Percentiles rank a stretch among this genome's conserved stretches.
Conservation (phyloP, 768 basidiomycete genomes). For the Pisolithus tinctorius region DNA sequence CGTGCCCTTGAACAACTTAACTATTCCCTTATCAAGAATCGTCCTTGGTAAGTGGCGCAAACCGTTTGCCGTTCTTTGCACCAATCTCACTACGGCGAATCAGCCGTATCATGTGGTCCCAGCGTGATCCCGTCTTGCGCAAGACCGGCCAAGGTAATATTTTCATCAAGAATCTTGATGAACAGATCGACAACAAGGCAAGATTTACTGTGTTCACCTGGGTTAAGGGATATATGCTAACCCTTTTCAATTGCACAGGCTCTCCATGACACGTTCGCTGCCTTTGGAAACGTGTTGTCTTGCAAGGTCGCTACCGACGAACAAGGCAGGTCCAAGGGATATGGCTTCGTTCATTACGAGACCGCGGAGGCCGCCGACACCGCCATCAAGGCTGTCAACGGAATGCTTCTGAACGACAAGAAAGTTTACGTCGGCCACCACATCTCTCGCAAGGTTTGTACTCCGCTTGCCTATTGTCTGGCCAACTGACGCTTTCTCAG, state of each 20-base stretch:
- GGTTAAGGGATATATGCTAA: neutral
- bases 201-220: slow-evolving; percentile 1
- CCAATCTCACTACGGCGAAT: slow-evolving; percentile 2
- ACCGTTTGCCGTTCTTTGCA: neutral
- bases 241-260: slow-evolving; percentile 45
- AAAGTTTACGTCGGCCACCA: slow-evolving; percentile 98
- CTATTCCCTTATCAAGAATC: slow-evolving; percentile 97
- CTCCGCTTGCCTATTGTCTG: too few relatives aligned
- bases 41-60: slow-evolving; percentile 68
- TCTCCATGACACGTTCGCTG: slow-evolving; percentile 98
- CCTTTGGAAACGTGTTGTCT: slow-evolving; percentile 96
- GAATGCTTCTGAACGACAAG: slow-evolving; percentile 99
- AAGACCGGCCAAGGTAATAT: slow-evolving; percentile 99
- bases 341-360: slow-evolving; percentile 99
- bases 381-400: slow-evolving; percentile 98
- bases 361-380: slow-evolving; percentile 92
- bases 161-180: slow-evolving; percentile 99
- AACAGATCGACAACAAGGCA: slow-evolving; percentile 96
- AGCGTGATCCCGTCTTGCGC: slow-evolving; percentile 97
- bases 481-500: slow-evolving; percentile 28
- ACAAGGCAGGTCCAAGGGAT: slow-evolving; percentile 91
- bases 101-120: slow-evolving; percentile 99
- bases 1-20: slow-evolving; percentile 98
- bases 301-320: slow-evolving; percentile 99
- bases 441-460: slow-evolving; percentile 84